These are phyloP conservation scores for Nemania sp. DNA, from an alignment of 2,329 filamentous ascomycete species.

Conservation along the genomic window DNA sequence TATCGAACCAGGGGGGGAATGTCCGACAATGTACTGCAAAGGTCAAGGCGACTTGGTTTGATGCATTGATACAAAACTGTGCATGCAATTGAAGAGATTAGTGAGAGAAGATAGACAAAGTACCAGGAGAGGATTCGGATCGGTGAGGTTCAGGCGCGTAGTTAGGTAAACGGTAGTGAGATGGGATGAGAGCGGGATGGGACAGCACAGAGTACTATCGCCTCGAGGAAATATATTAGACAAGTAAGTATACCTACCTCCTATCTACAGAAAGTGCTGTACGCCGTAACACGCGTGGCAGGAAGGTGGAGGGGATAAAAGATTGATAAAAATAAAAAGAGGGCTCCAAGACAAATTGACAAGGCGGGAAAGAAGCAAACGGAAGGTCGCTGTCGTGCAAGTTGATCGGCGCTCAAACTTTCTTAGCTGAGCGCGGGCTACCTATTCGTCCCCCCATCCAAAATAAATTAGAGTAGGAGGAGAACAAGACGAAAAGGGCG, in stretches of 20 bases:
- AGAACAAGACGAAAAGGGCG: slow-evolving; percentile 11
- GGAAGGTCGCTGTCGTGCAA: slow-evolving; percentile 7
- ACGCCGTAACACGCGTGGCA: slow-evolving; percentile 1
- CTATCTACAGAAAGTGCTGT: slow-evolving; percentile 2
- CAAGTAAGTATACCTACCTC: background rate
- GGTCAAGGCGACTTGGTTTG: slow-evolving; percentile 19
- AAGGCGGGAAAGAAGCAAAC: background rate
- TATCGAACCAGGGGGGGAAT: slow-evolving; percentile 17
- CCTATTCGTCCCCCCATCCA: slow-evolving; percentile 7
- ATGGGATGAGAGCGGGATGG: background rate
- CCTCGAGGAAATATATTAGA: background rate
- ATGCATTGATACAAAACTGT: slow-evolving; percentile 23
- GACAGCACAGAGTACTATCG: background rate
- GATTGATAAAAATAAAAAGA: slow-evolving; percentile 1
- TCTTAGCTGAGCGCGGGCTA: slow-evolving; percentile 26
- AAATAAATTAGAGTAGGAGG: slow-evolving; percentile 12
- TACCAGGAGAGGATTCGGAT: background rate
- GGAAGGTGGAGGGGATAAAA: background rate
- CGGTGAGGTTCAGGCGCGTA: slow-evolving; percentile 2
- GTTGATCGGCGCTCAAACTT: slow-evolving; percentile 32
- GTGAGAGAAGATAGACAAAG: background rate
- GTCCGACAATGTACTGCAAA: slow-evolving; percentile 11
- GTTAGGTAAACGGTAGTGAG: background rate
- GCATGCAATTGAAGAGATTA: background rate
- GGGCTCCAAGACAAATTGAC: background rate